Evolutionary conservation across 164 flowering plant genomes (phyloP).

Genomic region (Chimonanthus salicifolius): DNA sequence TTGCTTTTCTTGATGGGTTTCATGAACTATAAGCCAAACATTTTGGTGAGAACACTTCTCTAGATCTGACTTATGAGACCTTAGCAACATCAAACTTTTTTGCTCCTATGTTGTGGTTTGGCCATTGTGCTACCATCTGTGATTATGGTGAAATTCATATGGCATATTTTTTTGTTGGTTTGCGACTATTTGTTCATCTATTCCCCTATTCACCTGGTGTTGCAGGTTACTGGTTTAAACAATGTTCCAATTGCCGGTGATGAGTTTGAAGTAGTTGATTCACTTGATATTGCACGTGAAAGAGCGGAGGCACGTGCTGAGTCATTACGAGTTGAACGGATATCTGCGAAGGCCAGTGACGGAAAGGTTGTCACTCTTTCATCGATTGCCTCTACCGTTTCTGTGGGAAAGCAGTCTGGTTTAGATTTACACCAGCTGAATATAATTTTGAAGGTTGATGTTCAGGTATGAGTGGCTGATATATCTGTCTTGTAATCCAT

Average conservation of each 20-base stretch:
- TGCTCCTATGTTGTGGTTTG: background rate
- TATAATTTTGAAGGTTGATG: constrained; percentile 85
- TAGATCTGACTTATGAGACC: background rate
- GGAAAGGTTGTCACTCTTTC: constrained; percentile 76
- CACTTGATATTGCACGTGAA: constrained; percentile 81
- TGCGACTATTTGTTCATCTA: background rate
- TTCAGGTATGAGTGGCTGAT: constrained; percentile 54
- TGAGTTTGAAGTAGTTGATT: constrained; percentile 76
- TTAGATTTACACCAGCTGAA: constrained; percentile 88
- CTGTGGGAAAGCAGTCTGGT: constrained; percentile 65
- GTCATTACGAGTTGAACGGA: constrained; percentile 47
- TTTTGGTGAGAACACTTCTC: background rate
- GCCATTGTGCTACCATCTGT: background rate
- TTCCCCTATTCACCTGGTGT: constrained; percentile 2
- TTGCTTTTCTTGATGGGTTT: background rate
- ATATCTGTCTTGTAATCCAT: background rate
- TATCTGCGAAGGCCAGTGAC: constrained; percentile 80
- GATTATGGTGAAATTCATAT: background rate
- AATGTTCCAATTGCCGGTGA: constrained; percentile 92
- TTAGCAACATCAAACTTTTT: background rate
- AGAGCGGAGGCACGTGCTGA: constrained; percentile 65
- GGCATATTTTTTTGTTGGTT: background rate
- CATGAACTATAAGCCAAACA: background rate
- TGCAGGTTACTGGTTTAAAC: constrained; percentile 75
- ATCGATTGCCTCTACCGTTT: constrained; percentile 79